Evolutionary conservation across 2,329 filamentous ascomycete genomes (phyloP).

Genomic region (Colletotrichum echinochloae): DNA sequence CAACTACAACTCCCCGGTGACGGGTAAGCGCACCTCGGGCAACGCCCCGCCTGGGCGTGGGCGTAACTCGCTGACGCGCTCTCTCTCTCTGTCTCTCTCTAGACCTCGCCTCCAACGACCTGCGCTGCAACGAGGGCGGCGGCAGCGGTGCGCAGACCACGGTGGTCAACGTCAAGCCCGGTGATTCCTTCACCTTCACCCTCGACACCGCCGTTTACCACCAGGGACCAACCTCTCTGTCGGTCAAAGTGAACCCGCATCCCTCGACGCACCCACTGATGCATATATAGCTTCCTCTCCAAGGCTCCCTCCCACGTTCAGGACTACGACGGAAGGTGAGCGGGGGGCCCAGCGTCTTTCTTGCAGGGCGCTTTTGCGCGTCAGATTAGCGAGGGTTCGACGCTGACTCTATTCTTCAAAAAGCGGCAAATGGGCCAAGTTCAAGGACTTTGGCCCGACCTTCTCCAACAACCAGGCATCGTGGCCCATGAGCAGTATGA

Average conservation of each 20-base stretch:
- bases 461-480: conserved; percentile 48
- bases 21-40: conserved; percentile 37
- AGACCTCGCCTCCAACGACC: conserved; percentile 53
- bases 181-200: conserved; percentile 52
- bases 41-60: no score
- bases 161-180: conserved; percentile 50
- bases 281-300: conserved; percentile 51
- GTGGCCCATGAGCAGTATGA: conserved; percentile 49
- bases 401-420: no score
- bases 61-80: not conserved
- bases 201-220: conserved; percentile 55
- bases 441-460: conserved; percentile 52
- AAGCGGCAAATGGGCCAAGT: conserved; percentile 54
- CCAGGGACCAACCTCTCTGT: conserved; percentile 54
- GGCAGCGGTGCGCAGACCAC: conserved; percentile 47
- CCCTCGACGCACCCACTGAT: conserved; percentile 7
- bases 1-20: conserved; percentile 53
- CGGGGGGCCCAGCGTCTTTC: no score
- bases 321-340: conserved; percentile 48
- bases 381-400: no score
- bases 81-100: not conserved
- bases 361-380: no score
- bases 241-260: conserved; percentile 22
- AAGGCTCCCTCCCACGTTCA: conserved; percentile 51
- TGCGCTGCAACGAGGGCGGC: conserved; percentile 54